Conservation (phyloP, 129 eudicot genomes). For the Helichrysum umbraculigerum region DNA sequence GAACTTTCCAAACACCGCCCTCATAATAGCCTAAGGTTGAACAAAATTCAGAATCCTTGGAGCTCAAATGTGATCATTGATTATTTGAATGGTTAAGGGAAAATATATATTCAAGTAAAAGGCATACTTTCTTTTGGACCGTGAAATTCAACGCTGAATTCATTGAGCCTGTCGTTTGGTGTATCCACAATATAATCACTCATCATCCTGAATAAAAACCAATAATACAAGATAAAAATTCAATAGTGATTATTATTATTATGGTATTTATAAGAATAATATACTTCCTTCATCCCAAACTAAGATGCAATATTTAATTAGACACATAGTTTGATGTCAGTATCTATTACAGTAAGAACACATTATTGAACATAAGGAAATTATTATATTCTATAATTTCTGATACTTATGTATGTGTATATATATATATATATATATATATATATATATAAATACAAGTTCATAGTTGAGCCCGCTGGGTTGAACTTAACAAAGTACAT, state of each 20-base stretch:
- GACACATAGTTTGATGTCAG: not conserved
- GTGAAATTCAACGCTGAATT: slow-evolving; percentile 73
- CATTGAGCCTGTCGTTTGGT: slow-evolving; percentile 66
- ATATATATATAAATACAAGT: no score
- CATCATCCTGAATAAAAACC: slow-evolving; percentile 67
- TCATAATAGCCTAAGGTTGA: slow-evolving; percentile 47
- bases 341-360: not conserved
- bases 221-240: slow-evolving; percentile 2
- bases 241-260: not conserved
- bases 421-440: no score
- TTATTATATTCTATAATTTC: no score
- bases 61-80: not conserved
- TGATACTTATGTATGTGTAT: no score
- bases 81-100: not conserved
- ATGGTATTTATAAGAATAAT: not conserved
- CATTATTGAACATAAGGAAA: no score
- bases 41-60: not conserved
- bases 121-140: slow-evolving; percentile 83
- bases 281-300: not conserved
- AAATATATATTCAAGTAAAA: slow-evolving; percentile 10
- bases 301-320: not conserved
- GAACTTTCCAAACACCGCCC: slow-evolving; percentile 79
- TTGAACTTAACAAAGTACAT: no score
- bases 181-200: slow-evolving; percentile 79
- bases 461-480: no score